Percentiles rank a stretch among this genome's conserved stretches.
Conservation (phyloP, 2,329 filamentous ascomycete genomes). For the Botrytis sinoallii region DNA sequence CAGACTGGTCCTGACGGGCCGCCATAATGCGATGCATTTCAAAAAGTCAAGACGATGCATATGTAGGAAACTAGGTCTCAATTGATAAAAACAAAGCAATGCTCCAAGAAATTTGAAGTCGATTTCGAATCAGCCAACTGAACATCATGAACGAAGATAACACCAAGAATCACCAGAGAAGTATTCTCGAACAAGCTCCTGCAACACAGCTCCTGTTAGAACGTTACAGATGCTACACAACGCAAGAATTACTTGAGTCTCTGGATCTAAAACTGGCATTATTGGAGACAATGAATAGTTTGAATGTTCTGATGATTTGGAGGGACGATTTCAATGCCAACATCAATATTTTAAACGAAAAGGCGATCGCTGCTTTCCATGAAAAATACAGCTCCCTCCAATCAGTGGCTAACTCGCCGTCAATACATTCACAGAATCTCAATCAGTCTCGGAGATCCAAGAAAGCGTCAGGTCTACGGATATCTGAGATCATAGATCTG, state of each 20-base stretch:
- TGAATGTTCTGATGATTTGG: not conserved
- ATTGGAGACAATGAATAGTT: not conserved
- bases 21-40: not conserved
- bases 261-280: not conserved
- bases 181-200: not conserved
- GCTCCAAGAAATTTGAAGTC: not conserved
- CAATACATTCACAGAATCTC: not conserved
- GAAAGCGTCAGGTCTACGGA: not conserved
- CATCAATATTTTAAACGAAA: not conserved
- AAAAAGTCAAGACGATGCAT: not conserved
- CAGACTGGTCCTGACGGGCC: not conserved
- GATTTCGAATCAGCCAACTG: not conserved
- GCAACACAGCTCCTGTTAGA: not conserved
- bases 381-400: not conserved
- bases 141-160: not conserved
- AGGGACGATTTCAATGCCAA: not conserved
- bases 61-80: not conserved
- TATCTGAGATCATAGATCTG: not conserved
- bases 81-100: not conserved
- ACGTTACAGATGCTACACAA: not conserved
- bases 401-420: not conserved
- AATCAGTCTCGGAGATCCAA: not conserved
- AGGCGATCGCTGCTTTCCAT: not conserved
- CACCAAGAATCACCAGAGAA: not conserved
- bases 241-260: not conserved